phyloP scores from a whole-genome alignment of 2,329 filamentous ascomycete genomes.

The Phialophora macrospora region DNA sequence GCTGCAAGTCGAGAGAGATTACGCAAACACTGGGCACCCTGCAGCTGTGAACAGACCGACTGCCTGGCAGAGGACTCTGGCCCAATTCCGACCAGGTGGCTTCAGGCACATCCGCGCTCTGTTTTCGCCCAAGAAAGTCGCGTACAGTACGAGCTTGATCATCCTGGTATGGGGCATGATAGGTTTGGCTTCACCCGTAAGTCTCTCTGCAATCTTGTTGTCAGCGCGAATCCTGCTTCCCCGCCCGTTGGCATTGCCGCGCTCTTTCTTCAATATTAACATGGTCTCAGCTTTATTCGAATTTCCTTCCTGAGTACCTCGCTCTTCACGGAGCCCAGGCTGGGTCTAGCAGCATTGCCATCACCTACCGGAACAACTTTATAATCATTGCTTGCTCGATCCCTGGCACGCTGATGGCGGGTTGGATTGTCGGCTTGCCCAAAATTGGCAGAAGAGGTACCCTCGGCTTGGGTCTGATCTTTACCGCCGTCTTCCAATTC shows the following conservation, averaged over 20 bases:
- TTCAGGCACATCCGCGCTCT: conserved; percentile 66
- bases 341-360: conserved; percentile 69
- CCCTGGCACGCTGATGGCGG: conserved; percentile 71
- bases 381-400: conserved; percentile 70
- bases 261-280: not conserved
- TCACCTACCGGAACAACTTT: conserved; percentile 75
- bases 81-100: conserved; percentile 21
- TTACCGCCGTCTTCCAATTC: conserved; percentile 72
- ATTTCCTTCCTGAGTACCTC: conserved; percentile 60
- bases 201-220: not conserved
- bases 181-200: conserved; percentile 65
- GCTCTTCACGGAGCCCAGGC: conserved; percentile 69
- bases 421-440: conserved; percentile 64
- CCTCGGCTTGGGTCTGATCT: conserved; percentile 64
- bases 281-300: conserved; percentile 65
- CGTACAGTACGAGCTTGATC: conserved; percentile 57
- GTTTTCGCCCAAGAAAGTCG: conserved; percentile 68
- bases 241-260: not conserved
- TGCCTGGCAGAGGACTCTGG: conserved; percentile 44
- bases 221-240: not conserved
- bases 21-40: conserved; percentile 23
- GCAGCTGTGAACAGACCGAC: conserved; percentile 8
- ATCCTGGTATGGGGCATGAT: conserved; percentile 77
- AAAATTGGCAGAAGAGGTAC: conserved; percentile 73
- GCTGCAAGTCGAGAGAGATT: conserved; percentile 44